Evolutionary conservation across 2,329 filamentous ascomycete genomes (phyloP).

Genomic region (Hymenoscyphus salicellus): DNA sequence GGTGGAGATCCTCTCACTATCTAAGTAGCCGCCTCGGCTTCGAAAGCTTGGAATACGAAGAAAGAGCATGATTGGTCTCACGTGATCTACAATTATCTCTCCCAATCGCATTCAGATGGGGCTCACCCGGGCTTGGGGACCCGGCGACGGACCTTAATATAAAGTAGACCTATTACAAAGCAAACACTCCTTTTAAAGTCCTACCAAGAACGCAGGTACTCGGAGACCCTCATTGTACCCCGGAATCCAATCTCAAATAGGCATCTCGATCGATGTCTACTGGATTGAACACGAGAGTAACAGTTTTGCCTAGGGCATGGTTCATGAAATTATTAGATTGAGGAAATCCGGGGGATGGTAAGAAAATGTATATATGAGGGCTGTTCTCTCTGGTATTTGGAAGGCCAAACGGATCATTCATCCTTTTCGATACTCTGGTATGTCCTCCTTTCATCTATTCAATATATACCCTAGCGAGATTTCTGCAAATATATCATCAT

Average conservation of each 20-base stretch:
- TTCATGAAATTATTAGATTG: background rate
- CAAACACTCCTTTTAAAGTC: background rate
- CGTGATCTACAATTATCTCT: background rate
- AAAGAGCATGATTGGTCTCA: background rate
- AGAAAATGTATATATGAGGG: background rate
- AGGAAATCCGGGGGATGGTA: background rate
- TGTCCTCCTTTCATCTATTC: slow-evolving; percentile 1
- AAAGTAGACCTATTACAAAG: background rate
- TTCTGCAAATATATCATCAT: background rate
- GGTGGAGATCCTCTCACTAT: background rate
- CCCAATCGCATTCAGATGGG: background rate
- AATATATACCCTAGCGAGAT: background rate
- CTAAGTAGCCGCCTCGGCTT: background rate
- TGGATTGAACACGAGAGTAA: background rate
- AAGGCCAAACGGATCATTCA: background rate
- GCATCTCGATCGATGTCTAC: background rate
- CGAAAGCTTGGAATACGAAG: background rate
- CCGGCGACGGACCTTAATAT: background rate
- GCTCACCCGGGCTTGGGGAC: background rate
- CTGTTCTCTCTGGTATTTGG: background rate
- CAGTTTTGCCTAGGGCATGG: background rate
- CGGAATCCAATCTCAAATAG: slow-evolving; percentile 4
- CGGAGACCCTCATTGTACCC: background rate
- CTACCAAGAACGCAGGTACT: background rate
- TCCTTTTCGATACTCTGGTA: background rate